Evolutionary conservation across 2,329 filamentous ascomycete species (phyloP).

Genomic region (Coniochaeta pulveracea): DNA sequence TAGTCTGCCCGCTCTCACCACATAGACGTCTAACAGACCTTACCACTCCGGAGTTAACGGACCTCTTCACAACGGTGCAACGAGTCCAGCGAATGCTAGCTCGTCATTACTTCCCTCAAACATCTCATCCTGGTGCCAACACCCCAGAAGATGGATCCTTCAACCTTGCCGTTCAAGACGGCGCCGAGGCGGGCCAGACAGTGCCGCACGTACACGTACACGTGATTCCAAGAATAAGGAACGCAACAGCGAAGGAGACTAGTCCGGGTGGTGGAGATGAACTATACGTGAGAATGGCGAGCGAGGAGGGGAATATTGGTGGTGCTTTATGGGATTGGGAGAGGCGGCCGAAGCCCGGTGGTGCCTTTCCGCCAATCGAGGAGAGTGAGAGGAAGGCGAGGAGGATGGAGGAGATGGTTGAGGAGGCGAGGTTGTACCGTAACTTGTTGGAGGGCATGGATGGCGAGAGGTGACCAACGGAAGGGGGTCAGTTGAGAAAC

Average conservation of each 20-base stretch:
- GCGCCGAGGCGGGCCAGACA: slow-evolving; percentile 80
- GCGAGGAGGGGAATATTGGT: slow-evolving; percentile 74
- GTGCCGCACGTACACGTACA: slow-evolving; percentile 91
- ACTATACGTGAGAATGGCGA: slow-evolving; percentile 75
- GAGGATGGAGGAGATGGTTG: slow-evolving; percentile 63
- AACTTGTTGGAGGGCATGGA: slow-evolving; percentile 33
- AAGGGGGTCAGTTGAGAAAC: too few relatives aligned
- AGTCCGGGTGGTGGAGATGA: slow-evolving; percentile 45
- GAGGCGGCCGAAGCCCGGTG: slow-evolving; percentile 34
- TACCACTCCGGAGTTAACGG: slow-evolving; percentile 55
- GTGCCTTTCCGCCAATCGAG: slow-evolving; percentile 58
- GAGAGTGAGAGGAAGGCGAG: slow-evolving; percentile 58
- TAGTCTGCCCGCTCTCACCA: slow-evolving; percentile 64
- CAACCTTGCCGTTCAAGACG: slow-evolving; percentile 94
- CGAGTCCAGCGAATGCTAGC: slow-evolving; percentile 68
- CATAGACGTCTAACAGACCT: slow-evolving; percentile 70
- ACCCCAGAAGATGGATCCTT: slow-evolving; percentile 53
- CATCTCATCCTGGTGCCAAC: slow-evolving; percentile 1
- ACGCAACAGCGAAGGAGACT: slow-evolving; percentile 31
- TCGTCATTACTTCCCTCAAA: slow-evolving; percentile 34
- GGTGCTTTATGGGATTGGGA: slow-evolving; percentile 49
- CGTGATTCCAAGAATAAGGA: slow-evolving; percentile 62
- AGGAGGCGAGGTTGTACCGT: slow-evolving; percentile 61
- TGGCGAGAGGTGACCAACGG: too few relatives aligned
- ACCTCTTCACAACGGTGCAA: slow-evolving; percentile 83